phyloP scores from a whole-genome alignment of 2,329 filamentous ascomycete species.

The Penicillium glabrum region DNA sequence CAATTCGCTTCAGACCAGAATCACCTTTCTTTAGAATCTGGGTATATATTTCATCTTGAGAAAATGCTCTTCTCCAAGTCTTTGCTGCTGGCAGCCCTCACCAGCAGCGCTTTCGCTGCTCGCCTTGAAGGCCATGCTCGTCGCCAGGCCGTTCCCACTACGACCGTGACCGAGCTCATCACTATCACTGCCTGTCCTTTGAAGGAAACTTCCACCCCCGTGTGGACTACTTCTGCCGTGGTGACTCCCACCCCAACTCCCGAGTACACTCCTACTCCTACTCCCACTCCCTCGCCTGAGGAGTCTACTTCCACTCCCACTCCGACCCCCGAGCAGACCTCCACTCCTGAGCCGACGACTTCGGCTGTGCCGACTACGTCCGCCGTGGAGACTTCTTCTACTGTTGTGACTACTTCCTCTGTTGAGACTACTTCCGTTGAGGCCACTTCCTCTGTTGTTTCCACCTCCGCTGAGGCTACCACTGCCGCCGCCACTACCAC shows the following conservation, averaged over 20 bases:
- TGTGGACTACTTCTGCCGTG: not conserved
- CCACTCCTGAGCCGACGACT: not conserved
- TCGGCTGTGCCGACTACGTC: not conserved
- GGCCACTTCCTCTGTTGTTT: not conserved
- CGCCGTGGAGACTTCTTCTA: not conserved
- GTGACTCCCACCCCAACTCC: not conserved
- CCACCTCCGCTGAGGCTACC: not conserved
- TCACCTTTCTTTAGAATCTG: not conserved
- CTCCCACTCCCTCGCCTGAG: not conserved
- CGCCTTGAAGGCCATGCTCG: conserved; percentile 16
- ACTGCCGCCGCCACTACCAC: conserved; percentile 16
- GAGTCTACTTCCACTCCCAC: not conserved
- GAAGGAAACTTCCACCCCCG: conserved; percentile 2
- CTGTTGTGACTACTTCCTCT: not conserved
- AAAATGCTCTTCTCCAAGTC: conserved; percentile 32
- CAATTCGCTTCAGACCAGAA: not conserved
- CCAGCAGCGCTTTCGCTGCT: conserved; percentile 22
- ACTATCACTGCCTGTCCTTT: conserved; percentile 13
- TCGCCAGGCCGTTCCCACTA: conserved; percentile 11
- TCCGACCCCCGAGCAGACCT: not conserved
- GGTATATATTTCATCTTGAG: not conserved
- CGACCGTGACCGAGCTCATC: conserved; percentile 4
- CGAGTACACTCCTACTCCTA: conserved; percentile 1
- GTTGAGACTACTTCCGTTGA: not conserved
- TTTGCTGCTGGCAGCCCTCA: conserved; percentile 33